phyloP scores from a whole-genome alignment of 352 stramenopile species.

The Phytophthora fragariae region DNA sequence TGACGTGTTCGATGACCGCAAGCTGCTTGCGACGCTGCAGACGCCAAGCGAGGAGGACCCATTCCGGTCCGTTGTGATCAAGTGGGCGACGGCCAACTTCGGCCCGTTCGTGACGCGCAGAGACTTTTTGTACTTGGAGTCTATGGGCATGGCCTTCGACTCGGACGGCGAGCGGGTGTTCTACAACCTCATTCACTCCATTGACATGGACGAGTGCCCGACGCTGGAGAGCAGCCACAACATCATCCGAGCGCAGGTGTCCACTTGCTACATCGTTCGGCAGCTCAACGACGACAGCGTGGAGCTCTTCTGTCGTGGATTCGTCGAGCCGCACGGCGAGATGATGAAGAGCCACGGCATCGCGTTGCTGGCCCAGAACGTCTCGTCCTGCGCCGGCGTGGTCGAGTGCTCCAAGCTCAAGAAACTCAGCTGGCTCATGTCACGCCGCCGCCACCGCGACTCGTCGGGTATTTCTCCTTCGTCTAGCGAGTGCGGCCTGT shows the following conservation, averaged over 20 bases:
- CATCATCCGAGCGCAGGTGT: slow-evolving; percentile 48
- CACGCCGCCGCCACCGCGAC: slow-evolving; percentile 27
- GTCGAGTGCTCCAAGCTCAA: slow-evolving; percentile 65
- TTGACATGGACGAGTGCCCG: slow-evolving; percentile 42
- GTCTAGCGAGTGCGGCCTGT: slow-evolving; percentile 36
- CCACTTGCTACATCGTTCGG: slow-evolving; percentile 60
- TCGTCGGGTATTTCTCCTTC: slow-evolving; percentile 17
- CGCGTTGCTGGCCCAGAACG: slow-evolving; percentile 45
- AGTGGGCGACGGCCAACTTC: slow-evolving; percentile 46
- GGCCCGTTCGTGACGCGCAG: slow-evolving; percentile 41
- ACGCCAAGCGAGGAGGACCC: slow-evolving; percentile 47
- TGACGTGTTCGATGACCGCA: slow-evolving; percentile 43
- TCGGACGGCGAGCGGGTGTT: slow-evolving; percentile 48
- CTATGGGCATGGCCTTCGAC: slow-evolving; percentile 50
- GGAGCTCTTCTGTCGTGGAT: slow-evolving; percentile 63
- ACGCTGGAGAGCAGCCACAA: slow-evolving; percentile 32
- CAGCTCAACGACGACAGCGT: slow-evolving; percentile 45
- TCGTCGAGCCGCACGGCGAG: slow-evolving; percentile 50
- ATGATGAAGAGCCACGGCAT: slow-evolving; percentile 51
- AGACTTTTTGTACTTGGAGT: slow-evolving; percentile 51
- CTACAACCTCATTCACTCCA: slow-evolving; percentile 53
- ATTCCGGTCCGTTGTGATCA: slow-evolving; percentile 53
- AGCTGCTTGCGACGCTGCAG: slow-evolving; percentile 48
- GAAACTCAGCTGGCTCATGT: slow-evolving; percentile 71
- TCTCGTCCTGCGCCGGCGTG: slow-evolving; percentile 34